Percentiles rank a stretch among this genome's conserved stretches.
These are phyloP conservation scores for Yamadazyma scolyti DNA, from an alignment of 805 yeast genomes.

Conservation along the genomic window DNA sequence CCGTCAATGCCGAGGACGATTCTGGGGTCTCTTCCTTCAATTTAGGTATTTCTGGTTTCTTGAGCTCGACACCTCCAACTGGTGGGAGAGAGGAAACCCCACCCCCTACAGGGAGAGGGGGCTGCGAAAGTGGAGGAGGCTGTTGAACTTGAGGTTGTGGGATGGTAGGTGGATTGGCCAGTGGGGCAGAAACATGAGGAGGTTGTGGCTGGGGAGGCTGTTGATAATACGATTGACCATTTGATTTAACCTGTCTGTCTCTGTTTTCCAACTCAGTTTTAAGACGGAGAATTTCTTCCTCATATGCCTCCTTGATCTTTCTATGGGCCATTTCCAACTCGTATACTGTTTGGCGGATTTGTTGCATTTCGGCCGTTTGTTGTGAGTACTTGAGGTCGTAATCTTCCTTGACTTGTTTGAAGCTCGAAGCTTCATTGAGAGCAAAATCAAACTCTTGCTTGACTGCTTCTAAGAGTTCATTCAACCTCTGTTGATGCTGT, in stretches of 20 bases:
- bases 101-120: not conserved
- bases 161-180: constrained; percentile 4
- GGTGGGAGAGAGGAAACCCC: not conserved
- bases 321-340: constrained; percentile 93
- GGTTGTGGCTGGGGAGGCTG: constrained; percentile 14
- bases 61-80: not conserved
- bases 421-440: constrained; percentile 78
- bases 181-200: constrained; percentile 5
- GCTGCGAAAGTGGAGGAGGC: constrained; percentile 4
- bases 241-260: constrained; percentile 49
- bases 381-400: constrained; percentile 86
- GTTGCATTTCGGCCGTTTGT: constrained; percentile 90
- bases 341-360: constrained; percentile 87
- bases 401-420: constrained; percentile 88
- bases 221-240: constrained; percentile 14
- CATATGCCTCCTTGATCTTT: constrained; percentile 92
- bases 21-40: constrained; percentile 14
- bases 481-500: constrained; percentile 47
- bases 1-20: constrained; percentile 29
- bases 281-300: constrained; percentile 82
- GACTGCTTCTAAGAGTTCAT: constrained; percentile 86
- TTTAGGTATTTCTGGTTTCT: not conserved
- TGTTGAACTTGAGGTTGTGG: constrained; percentile 4
- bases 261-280: constrained; percentile 82
- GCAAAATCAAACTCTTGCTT: constrained; percentile 87